These are phyloP conservation scores for Pseudotsuga menziesii DNA, from an alignment of 75 land plant species.

Conservation along the genomic window DNA sequence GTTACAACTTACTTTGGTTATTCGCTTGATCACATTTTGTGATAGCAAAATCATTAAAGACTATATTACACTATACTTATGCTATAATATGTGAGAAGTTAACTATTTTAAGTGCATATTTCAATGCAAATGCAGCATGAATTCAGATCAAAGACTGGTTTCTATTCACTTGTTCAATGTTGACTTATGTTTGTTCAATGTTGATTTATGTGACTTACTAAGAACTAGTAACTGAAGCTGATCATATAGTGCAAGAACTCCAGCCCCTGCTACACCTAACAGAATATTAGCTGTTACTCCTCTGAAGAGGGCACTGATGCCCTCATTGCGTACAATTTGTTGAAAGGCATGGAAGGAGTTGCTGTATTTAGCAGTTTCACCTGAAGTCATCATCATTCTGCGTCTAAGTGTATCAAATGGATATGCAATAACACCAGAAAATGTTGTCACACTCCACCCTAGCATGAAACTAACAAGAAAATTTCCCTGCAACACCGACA, in stretches of 20 bases:
- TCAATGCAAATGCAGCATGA: not conserved
- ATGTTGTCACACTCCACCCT: slow-evolving; percentile 74
- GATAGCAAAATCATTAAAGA: not conserved
- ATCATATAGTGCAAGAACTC: slow-evolving; percentile 83
- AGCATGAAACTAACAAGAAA: slow-evolving; percentile 71
- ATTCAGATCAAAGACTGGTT: not conserved
- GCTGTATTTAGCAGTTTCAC: slow-evolving; percentile 55
- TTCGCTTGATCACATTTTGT: not conserved
- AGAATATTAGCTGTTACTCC: slow-evolving; percentile 82
- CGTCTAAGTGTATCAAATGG: slow-evolving; percentile 77
- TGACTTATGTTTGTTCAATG: not conserved
- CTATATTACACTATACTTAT: not conserved
- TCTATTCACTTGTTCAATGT: not conserved
- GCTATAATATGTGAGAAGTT: not conserved
- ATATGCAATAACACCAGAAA: slow-evolving; percentile 66
- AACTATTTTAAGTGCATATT: no score
- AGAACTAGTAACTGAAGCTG: slow-evolving; percentile 27
- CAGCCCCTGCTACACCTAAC: slow-evolving; percentile 80
- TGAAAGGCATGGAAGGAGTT: slow-evolving; percentile 51
- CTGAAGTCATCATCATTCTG: slow-evolving; percentile 91
- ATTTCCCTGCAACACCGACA: slow-evolving; percentile 50
- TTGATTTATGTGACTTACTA: not conserved
- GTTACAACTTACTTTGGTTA: not conserved
- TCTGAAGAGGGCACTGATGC: slow-evolving; percentile 44
- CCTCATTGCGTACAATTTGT: slow-evolving; percentile 60